phyloP scores from a whole-genome alignment of 116 monocot species.

The Trichopus zeylanicus region DNA sequence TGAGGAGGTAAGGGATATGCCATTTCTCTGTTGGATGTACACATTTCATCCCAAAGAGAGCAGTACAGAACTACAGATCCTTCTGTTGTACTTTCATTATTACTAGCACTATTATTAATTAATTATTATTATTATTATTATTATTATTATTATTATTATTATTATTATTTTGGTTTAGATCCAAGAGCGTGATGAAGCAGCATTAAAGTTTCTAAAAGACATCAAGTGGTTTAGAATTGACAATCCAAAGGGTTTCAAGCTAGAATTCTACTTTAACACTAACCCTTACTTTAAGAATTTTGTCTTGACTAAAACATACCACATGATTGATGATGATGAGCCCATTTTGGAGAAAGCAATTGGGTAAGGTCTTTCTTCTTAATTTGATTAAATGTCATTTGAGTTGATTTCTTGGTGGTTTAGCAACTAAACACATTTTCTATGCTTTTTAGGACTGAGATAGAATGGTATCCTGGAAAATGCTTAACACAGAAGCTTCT shows the following conservation, averaged over 20 bases:
- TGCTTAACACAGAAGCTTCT: conserved; percentile 64
- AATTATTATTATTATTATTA: no score
- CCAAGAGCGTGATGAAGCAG: conserved; percentile 78
- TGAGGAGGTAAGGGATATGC: conserved; percentile 49
- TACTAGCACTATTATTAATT: no score
- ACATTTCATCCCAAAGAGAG: not conserved
- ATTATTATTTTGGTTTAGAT: conserved; percentile 37
- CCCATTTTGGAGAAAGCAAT: no score
- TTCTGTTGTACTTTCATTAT: no score
- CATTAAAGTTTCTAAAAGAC: conserved; percentile 67
- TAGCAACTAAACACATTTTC: no score
- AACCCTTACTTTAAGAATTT: conserved; percentile 84
- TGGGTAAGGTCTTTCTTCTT: conserved; percentile 33
- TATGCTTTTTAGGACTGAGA: conserved; percentile 83
- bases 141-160: no score
- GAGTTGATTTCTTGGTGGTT: not conserved
- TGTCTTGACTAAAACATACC: conserved; percentile 76
- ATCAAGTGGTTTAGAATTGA: conserved; percentile 73
- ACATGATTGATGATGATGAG: no score
- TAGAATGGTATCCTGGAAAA: conserved; percentile 72
- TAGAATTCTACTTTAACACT: conserved; percentile 72
- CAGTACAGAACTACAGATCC: no score
- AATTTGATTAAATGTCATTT: no score
- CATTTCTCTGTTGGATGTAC: no score
- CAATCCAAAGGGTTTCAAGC: conserved; percentile 81